A percentile compares a stretch with the other conserved stretches of the same genome.
Evolutionary conservation across 352 stramenopile genomes (phyloP).

Genomic region (Phytophthora cryptogea): DNA sequence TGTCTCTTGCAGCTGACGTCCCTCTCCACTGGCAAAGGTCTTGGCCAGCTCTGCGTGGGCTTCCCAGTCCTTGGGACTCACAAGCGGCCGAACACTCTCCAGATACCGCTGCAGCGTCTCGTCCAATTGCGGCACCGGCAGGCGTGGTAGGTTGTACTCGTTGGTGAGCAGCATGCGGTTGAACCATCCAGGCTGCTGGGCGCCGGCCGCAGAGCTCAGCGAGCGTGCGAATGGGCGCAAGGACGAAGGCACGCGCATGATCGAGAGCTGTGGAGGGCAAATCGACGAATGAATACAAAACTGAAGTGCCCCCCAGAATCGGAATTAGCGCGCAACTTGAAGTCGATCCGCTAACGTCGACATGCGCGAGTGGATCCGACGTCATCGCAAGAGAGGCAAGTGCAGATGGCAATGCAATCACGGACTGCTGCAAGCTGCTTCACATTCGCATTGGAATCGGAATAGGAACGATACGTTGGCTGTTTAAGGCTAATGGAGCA

Average conservation of each 20-base stretch:
- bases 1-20: slow-evolving; percentile 60
- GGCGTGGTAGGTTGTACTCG: slow-evolving; percentile 73
- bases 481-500: slow-evolving; percentile 15
- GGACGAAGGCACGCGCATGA: slow-evolving; percentile 30
- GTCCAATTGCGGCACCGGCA: slow-evolving; percentile 90
- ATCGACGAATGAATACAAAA: slow-evolving; percentile 31
- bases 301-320: slow-evolving; percentile 1
- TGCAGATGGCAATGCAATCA: slow-evolving; percentile 11
- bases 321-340: slow-evolving; percentile 34
- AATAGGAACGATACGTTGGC: too few relatives aligned
- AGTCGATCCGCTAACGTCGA: slow-evolving; percentile 30
- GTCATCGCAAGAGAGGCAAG: slow-evolving; percentile 20
- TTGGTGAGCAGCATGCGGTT: slow-evolving; percentile 77
- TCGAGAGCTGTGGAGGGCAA: slow-evolving; percentile 9
- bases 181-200: slow-evolving; percentile 65
- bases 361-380: slow-evolving; percentile 4
- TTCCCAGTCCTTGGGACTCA: slow-evolving; percentile 65
- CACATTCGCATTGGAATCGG: slow-evolving; percentile 19
- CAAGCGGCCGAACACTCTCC: slow-evolving; percentile 76
- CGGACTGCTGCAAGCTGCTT: slow-evolving; percentile 7
- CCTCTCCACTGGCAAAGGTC: slow-evolving; percentile 58
- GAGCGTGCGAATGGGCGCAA: slow-evolving; percentile 23
- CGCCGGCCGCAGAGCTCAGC: slow-evolving; percentile 25
- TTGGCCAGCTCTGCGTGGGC: slow-evolving; percentile 66
- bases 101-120: slow-evolving; percentile 91